Evolutionary conservation across 495 filamentous ascomycete genomes (phyloP), one percentile per base, ranked within the genome.

Genomic region (Hypoxylon cercidicola): DNA sequence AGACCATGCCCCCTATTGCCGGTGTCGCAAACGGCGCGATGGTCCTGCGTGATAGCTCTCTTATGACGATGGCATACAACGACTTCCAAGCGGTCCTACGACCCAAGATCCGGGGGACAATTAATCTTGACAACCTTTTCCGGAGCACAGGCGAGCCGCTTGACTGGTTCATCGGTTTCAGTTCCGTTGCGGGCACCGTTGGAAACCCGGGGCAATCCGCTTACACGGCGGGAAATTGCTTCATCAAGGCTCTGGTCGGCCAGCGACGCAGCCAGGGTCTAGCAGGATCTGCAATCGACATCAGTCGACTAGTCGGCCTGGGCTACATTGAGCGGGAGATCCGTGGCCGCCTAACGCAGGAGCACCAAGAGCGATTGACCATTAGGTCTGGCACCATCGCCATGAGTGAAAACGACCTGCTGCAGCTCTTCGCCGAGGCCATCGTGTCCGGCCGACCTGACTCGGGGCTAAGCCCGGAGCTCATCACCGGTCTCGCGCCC

Each of bases 121-220:
- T 40, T 18, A 60, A 71, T 37, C 60, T 80, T 0, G 70, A 79
- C 28, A 40, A 69, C 13, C 12, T 78, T 0, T 83, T 83, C 69
- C 53, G 65, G 1, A 6, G 12, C 39, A 41, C 39, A 7, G 39
- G 39, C 15, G 30, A 67, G 0, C 32, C 66, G 1, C 74, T 87
- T 0, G 84, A 86, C 61, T 87, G 87, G 72, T 86, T 87, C 70
- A 71, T 86, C 21, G 69, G 77, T 12, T 76, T 84, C 21, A 84
- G 82, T 10, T 87, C 85, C 4, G 49, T 85, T 0, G 63, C 75
- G 1, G 75, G 72, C 16, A 59, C 82, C 3, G 48, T 78, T 40
- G 84, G 85, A 2, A 78, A 78, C 58, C 50, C 55, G 4, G 77
- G 77, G 0, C 85, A 88, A 58, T 64, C 75, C 23, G 79, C 74